phyloP scores from a whole-genome alignment of 768 basidiomycete genomes.

The Naganishia antarctica region DNA sequence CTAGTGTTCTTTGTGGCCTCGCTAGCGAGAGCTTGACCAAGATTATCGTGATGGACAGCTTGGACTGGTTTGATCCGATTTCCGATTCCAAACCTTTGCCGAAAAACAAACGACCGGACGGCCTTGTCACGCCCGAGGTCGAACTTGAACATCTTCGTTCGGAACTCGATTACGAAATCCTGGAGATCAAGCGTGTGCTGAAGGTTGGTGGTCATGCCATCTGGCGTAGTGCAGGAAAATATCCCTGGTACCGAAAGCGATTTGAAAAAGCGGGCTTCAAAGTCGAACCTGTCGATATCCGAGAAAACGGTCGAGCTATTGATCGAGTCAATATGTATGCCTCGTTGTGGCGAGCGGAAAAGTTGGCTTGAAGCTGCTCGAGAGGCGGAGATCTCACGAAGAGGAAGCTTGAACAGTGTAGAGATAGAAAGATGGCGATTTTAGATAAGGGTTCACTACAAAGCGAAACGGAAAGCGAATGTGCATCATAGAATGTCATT shows the following conservation, averaged over 20 bases:
- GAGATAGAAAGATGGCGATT: too few species aligned
- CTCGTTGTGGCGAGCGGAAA: constrained; percentile 21
- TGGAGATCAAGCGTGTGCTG: constrained; percentile 59
- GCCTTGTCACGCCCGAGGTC: constrained; percentile 55
- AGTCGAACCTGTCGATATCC: constrained; percentile 56
- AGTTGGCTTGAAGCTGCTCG: constrained; percentile 15
- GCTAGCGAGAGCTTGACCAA: constrained; percentile 57
- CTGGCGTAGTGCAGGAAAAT: constrained; percentile 62
- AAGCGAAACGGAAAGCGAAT: too few species aligned
- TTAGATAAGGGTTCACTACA: too few species aligned
- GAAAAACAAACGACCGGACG: background rate
- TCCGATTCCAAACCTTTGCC: constrained; percentile 38
- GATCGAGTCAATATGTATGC: constrained; percentile 69
- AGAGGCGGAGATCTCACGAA: too few species aligned
- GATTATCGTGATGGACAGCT: constrained; percentile 67
- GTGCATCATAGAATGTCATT: too few species aligned
- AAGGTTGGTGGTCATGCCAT: constrained; percentile 60
- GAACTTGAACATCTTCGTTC: constrained; percentile 47
- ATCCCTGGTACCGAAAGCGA: constrained; percentile 63
- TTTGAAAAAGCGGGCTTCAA: constrained; percentile 59
- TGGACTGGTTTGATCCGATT: constrained; percentile 52
- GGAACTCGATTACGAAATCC: constrained; percentile 58
- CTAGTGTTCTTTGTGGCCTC: constrained; percentile 54
- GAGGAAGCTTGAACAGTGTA: too few species aligned
- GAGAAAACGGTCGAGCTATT: constrained; percentile 57